phyloP scores from a whole-genome alignment of 768 basidiomycete genomes.

The Cystobasidium onofrii region DNA sequence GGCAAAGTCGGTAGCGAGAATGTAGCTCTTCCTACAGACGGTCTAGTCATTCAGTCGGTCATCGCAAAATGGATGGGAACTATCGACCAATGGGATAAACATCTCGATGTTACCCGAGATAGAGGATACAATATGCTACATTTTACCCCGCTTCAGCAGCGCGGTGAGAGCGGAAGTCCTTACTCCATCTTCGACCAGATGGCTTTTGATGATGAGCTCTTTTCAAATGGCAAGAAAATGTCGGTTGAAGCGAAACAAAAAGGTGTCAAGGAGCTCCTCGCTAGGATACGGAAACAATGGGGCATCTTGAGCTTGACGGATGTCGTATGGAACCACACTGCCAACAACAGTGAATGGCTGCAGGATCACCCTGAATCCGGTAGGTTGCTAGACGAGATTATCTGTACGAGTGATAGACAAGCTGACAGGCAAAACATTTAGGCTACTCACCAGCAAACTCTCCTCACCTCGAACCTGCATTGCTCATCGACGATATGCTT shows the following conservation, averaged over 20 bases:
- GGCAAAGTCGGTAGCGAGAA: slow-evolving; percentile 4
- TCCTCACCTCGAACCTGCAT: slow-evolving; percentile 82
- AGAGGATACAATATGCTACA: slow-evolving; percentile 98
- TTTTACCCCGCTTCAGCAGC: slow-evolving; percentile 86
- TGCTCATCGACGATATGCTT: slow-evolving; percentile 82
- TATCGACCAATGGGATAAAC: slow-evolving; percentile 62
- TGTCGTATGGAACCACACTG: slow-evolving; percentile 95
- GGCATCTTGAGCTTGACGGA: slow-evolving; percentile 86
- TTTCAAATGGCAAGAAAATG: slow-evolving; percentile 44
- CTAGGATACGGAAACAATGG: slow-evolving; percentile 68
- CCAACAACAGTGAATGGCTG: slow-evolving; percentile 87
- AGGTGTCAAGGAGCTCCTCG: slow-evolving; percentile 51
- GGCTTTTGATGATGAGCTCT: slow-evolving; percentile 69
- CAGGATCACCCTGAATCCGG: slow-evolving; percentile 91
- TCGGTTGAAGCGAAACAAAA: slow-evolving; percentile 41
- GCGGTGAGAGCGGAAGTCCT: slow-evolving; percentile 80
- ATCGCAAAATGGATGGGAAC: slow-evolving; percentile 99
- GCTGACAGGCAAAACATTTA: slow-evolving; percentile 42
- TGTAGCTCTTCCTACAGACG: slow-evolving; percentile 73
- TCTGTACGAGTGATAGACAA: not conserved
- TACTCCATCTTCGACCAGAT: slow-evolving; percentile 88
- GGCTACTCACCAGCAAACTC: slow-evolving; percentile 84
- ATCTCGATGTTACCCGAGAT: slow-evolving; percentile 73
- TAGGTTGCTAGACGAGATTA: slow-evolving; percentile 44
- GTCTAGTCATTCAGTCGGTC: slow-evolving; percentile 75